phyloP scores from a whole-genome alignment of 208 protist species.

The Acanthamoeba sp. region DNA sequence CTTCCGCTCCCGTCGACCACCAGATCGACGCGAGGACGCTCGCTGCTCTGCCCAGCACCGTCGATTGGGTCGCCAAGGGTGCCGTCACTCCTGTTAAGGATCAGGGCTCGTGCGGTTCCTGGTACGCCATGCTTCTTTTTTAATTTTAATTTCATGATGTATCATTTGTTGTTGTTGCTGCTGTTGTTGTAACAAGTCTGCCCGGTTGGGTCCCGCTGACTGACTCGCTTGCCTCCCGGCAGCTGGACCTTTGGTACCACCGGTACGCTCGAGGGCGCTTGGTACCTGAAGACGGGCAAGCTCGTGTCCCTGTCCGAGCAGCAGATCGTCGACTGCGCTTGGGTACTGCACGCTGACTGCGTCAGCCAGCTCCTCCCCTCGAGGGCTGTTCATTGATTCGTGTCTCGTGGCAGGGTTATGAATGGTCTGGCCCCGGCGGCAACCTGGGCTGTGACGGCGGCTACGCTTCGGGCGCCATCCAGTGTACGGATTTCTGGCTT shows the following conservation, averaged over 20 bases:
- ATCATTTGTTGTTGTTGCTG: too few species aligned
- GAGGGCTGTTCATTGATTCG: background rate
- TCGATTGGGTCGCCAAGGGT: constrained; percentile 93
- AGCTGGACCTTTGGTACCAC: constrained; percentile 97
- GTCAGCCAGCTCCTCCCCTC: background rate
- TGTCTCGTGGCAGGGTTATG: constrained; percentile 4
- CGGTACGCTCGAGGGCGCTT: constrained; percentile 93
- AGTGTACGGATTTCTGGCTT: background rate
- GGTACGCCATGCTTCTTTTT: background rate
- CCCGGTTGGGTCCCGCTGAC: background rate
- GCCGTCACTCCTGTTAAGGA: constrained; percentile 96
- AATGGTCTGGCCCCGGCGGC: background rate
- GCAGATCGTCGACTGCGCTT: constrained; percentile 61
- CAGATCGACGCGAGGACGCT: background rate
- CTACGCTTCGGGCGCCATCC: constrained; percentile 35
- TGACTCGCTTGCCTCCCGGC: background rate
- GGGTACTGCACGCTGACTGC: background rate
- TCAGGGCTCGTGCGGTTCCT: constrained; percentile 96
- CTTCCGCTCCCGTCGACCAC: background rate
- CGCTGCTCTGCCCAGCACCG: constrained; percentile 71
- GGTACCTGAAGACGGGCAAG: constrained; percentile 75
- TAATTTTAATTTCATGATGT: background rate
- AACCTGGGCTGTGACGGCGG: constrained; percentile 48
- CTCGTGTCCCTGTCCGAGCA: constrained; percentile 74
- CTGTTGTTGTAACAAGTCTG: too few species aligned